A percentile compares a stretch with the other conserved stretches of the same genome.
Conservation (phyloP, 108 stramenopile species). For the Heterococcus sp. region DNA sequence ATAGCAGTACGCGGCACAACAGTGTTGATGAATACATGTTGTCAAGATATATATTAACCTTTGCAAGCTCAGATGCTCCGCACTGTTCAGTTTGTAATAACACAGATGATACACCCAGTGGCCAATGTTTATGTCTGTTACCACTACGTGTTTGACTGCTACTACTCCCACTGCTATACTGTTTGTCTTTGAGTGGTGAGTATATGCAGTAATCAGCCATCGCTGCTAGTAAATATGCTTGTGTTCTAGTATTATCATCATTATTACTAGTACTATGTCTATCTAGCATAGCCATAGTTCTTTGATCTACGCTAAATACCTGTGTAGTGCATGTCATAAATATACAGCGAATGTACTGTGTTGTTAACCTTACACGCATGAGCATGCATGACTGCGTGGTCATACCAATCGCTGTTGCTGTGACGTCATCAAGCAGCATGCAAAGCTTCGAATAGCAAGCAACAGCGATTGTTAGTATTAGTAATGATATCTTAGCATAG, state of each 20-base stretch:
- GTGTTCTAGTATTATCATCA: constrained; percentile 17
- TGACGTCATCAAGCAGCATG: no score
- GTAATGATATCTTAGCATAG: no score
- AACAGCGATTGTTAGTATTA: no score
- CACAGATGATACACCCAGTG: constrained; percentile 44
- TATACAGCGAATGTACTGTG: neutral
- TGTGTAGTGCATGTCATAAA: neutral
- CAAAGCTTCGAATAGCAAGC: no score
- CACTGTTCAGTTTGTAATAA: constrained; percentile 18
- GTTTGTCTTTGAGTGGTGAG: neutral
- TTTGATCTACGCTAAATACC: constrained; percentile 79
- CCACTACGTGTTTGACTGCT: neutral
- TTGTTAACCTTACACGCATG: no score
- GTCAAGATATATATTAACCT: neutral
- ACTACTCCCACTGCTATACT: neutral
- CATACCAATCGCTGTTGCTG: no score
- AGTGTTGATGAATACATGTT: no score
- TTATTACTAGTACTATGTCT: constrained; percentile 67
- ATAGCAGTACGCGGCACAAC: neutral
- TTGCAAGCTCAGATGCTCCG: constrained; percentile 14
- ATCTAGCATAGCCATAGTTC: constrained; percentile 77
- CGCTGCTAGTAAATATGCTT: constrained; percentile 41
- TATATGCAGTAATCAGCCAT: constrained; percentile 23
- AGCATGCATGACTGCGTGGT: no score
- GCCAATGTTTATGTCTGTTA: constrained; percentile 9